Evolutionary conservation across 345 rosid species (phyloP), one percentile per base, ranked within the genome.

Genomic region (Populus nigra): DNA sequence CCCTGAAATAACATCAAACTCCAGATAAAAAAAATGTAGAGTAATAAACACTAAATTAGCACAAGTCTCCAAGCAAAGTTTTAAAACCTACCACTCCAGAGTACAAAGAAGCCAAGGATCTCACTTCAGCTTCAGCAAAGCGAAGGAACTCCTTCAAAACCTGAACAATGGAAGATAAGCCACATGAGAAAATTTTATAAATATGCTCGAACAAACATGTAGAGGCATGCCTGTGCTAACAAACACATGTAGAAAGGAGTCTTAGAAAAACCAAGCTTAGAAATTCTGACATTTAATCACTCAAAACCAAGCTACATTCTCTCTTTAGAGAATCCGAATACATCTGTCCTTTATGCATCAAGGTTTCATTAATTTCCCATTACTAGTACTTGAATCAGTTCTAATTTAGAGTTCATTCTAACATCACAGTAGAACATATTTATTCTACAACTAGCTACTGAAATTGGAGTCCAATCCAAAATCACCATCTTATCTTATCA

Each of bases 41-140:
- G 57, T 41, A 78, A 22, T 74, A 55, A 45, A 76, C 39, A 61
- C 36, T 27, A 68, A 38, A 38, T 29, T 69, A 79, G 70, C 27
- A 61, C 53, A 65, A 36, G 65, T 39, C 20, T 35, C 72, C 45
- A 71, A 6, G 35, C 27, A 71, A 47, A 62, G 20, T 35, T 20
- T n/a, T 33, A 39, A 74, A 5, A 84, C 89, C 16, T 92, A 91
- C 97, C 97, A 93, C 98, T 41, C 86, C 87, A 4, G 97, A 93
- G 84, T 93, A 95, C 15, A 95, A 81, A 43, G 91, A 88, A 79
- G 98, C 92, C 84, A 93, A 83, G 41, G 90, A 85, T 76, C 96
- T 87, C 50, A 91, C 96, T 90, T 92, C 94, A 61, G 91, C 91
- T 87, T 95, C 97, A 72, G 98, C 97, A 84, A 78, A 81, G 76